phyloP scores from a whole-genome alignment of 257 asterid species.

The Solanum chaucha region DNA sequence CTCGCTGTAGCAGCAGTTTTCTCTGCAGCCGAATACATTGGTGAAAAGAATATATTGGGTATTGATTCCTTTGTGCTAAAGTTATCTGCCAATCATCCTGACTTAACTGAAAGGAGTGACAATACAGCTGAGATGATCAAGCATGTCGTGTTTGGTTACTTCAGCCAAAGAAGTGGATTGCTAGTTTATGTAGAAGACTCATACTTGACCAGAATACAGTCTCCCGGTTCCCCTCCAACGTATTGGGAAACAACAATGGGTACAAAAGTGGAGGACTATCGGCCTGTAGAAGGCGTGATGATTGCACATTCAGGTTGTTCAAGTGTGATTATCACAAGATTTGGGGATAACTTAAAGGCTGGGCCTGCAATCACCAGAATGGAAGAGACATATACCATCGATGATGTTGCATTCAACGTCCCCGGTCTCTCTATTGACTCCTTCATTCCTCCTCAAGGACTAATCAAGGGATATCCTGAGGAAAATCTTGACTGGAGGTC shows the following conservation, averaged over 20 bases:
- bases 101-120: constrained; percentile 64
- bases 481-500: constrained; percentile 44
- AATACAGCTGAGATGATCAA: constrained; percentile 80
- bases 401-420: constrained; percentile 66
- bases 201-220: constrained; percentile 61
- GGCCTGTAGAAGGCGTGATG: constrained; percentile 55
- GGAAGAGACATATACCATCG: constrained; percentile 69
- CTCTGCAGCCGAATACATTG: constrained; percentile 68
- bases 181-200: constrained; percentile 69
- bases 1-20: constrained; percentile 49
- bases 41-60: constrained; percentile 48
- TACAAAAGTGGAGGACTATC: constrained; percentile 61
- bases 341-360: constrained; percentile 51
- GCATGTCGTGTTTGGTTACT: constrained; percentile 60
- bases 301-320: constrained; percentile 75
- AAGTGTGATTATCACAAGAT: constrained; percentile 50
- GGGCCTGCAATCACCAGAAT: constrained; percentile 55
- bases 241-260: constrained; percentile 80
- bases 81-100: constrained; percentile 43
- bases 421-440: constrained; percentile 63
- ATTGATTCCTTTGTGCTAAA: constrained; percentile 73
- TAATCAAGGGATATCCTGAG: constrained; percentile 33
- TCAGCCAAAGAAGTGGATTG: constrained; percentile 70
- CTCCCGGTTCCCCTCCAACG: constrained; percentile 60
- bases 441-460: constrained; percentile 68